These are phyloP conservation scores for Yarrowia bubula DNA, from an alignment of 805 yeast species.

Conservation along the genomic window DNA sequence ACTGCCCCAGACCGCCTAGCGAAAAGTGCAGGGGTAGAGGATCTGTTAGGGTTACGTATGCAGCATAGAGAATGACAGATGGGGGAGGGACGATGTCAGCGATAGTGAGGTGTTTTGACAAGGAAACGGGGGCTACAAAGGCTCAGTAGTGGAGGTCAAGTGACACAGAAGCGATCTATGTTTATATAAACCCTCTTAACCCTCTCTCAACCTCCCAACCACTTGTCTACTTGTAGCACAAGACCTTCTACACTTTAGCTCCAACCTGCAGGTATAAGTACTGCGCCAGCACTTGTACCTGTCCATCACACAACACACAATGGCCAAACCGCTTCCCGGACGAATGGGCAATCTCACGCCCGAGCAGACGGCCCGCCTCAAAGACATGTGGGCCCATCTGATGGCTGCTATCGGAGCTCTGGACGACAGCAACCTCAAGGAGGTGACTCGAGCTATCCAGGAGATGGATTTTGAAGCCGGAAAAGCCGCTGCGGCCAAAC, in stretches of 20 bases:
- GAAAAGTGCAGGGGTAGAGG: no score
- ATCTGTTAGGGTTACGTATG: no score
- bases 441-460: conserved; percentile 1
- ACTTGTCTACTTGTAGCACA: background rate
- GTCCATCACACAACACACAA: background rate
- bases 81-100: no score
- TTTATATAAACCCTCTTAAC: background rate
- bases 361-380: conserved; percentile 41
- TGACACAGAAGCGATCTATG: background rate
- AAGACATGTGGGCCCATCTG: conserved; percentile 42
- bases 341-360: conserved; percentile 41
- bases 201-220: background rate
- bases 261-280: background rate
- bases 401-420: conserved; percentile 28
- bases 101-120: no score
- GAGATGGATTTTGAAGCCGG: conserved; percentile 2
- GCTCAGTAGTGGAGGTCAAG: background rate
- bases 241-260: background rate
- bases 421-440: conserved; percentile 10
- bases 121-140: no score
- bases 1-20: no score
- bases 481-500: background rate
- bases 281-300: background rate
- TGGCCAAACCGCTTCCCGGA: conserved; percentile 34
- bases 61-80: no score